Evolutionary conservation across 805 yeast species (phyloP).

Genomic region (Metschnikowia anglica): DNA sequence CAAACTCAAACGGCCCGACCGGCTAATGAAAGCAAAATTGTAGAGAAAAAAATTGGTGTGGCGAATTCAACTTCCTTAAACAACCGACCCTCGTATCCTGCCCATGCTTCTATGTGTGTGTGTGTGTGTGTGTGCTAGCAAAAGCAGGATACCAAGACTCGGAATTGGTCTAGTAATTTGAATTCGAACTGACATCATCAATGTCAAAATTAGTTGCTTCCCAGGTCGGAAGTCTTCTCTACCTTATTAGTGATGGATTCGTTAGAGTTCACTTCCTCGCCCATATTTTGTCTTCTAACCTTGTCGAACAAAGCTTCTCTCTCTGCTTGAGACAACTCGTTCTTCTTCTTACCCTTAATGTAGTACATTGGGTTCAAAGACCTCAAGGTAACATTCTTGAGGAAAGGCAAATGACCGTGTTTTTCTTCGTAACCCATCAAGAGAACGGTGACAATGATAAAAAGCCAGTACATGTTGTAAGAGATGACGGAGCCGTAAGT

Average conservation of each 20-base stretch:
- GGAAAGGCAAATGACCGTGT: constrained; percentile 75
- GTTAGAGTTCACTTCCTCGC: constrained; percentile 5
- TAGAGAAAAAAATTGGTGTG: background rate
- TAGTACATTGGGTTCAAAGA: constrained; percentile 72
- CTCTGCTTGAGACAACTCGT: constrained; percentile 53
- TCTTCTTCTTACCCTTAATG: constrained; percentile 65
- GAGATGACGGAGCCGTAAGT: constrained; percentile 88
- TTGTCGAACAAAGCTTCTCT: constrained; percentile 49
- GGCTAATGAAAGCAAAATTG: constrained; percentile 1
- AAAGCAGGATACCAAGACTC: background rate
- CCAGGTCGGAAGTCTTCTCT: constrained; percentile 9
- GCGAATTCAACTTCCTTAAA: background rate
- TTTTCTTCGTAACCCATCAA: constrained; percentile 83
- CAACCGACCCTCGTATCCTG: background rate
- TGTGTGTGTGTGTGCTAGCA: constrained; percentile 13
- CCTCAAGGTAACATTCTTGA: constrained; percentile 35
- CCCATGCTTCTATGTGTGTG: constrained; percentile 16
- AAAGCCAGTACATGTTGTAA: constrained; percentile 87
- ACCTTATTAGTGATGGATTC: constrained; percentile 14
- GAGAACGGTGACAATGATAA: constrained; percentile 51
- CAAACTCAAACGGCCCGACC: constrained; percentile 16
- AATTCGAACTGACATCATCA: background rate
- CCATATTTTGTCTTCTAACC: constrained; percentile 23
- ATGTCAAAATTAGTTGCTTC: background rate
- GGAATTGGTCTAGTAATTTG: background rate